Base-by-base conservation (phyloP, 768 basidiomycete species). In the Leucosporidium scottii region DNA sequence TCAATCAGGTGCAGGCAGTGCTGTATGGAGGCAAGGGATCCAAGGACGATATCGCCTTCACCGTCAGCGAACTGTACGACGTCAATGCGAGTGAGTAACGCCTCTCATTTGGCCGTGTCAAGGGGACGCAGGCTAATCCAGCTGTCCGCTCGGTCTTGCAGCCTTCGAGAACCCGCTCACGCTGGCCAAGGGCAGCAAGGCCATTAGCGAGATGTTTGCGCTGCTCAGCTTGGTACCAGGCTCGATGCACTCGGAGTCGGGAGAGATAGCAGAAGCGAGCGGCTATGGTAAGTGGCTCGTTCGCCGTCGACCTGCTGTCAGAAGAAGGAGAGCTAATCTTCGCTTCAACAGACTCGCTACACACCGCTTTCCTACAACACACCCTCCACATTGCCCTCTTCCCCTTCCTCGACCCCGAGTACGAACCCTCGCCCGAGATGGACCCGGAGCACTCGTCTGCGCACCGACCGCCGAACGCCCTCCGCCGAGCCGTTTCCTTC, bases 311-410 rank as follows among this genome's bases (percentile, higher is more conserved):
- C 50, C 50, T 21, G 50, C 50, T 21, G 15, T n/a, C 23, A 1
- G 8, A 1, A 21, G 25, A 51, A 54, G 27, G 10, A 23, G 27
- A 17, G 31, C 15, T 23, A 31, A 57, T 21, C 50, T 23, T 17
- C 25, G 7, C 7, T 18, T 44, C 17, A n/a, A 27, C 59, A 90
- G 89, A 90, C 76, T 87, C 88, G 25, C 85, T 87, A 74, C 83
- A 84, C 64, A 86, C 84, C 78, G 83, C 84, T 51, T 86, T 90
- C 30, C 85, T 91, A 56, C 87, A 90, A 75, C 90, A 90, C 76
- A 89, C 87, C 1, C 82, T 91, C 65, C 85, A 91, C 76, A 79
- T 91, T 50, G 81, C 90, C 62, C 79, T 90, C 67, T 82, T 91
- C 59, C 90, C 90, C 1, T 86, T 27, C n/a, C 67, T 68, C 57